Evolutionary conservation across 1,284 basidiomycete genomes (phyloP).

Genomic region (Cryptococcus sp.): DNA sequence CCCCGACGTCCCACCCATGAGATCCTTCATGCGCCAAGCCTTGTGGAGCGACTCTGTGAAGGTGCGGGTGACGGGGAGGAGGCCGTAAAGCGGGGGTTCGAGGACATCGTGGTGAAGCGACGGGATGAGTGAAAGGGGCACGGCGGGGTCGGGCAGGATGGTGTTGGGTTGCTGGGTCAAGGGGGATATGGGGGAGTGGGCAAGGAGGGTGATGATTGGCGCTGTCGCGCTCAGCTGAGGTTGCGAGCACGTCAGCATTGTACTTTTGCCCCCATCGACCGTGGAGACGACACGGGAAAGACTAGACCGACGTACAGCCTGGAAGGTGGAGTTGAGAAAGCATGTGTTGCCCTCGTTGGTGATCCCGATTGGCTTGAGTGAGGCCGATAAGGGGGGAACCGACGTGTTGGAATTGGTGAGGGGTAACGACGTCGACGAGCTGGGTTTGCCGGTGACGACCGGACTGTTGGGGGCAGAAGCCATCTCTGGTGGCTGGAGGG

Average conservation of each 20-base stretch:
- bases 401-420: background rate
- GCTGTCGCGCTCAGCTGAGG: conserved; percentile 37
- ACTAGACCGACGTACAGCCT: conserved; percentile 52
- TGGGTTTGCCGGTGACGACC: background rate
- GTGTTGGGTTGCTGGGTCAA: conserved; percentile 18
- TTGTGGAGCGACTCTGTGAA: conserved; percentile 41
- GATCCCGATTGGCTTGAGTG: conserved; percentile 56
- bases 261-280: no score
- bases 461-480: background rate
- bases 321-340: conserved; percentile 87
- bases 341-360: conserved; percentile 86
- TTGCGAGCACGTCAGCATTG: background rate
- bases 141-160: conserved; percentile 28
- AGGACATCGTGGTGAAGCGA: conserved; percentile 38
- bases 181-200: conserved; percentile 24
- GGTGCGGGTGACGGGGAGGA: conserved; percentile 45
- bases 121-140: conserved; percentile 34
- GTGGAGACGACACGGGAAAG: background rate
- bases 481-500: background rate
- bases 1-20: conserved; percentile 36
- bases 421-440: background rate
- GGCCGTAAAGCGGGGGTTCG: conserved; percentile 42
- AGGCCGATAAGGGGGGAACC: background rate
- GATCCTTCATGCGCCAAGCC: conserved; percentile 48
- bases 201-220: conserved; percentile 34